These are phyloP conservation scores for Albatrellus ellisii DNA, from an alignment of 768 basidiomycete species.

Conservation along the genomic window DNA sequence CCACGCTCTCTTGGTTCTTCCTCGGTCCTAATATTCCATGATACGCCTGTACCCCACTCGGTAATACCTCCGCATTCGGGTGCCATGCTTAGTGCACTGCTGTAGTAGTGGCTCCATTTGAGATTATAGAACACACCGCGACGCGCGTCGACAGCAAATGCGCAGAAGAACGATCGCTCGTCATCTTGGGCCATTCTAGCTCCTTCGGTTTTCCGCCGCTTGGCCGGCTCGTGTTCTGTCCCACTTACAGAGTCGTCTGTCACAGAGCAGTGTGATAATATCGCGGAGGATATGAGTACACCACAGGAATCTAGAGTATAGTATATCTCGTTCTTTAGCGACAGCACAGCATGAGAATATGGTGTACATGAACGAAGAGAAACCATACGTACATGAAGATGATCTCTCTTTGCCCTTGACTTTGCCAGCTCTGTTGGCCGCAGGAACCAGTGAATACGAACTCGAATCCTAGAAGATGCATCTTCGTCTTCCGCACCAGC, in stretches of 20 bases:
- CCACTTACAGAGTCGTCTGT: conserved; percentile 3
- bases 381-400: conserved; percentile 34
- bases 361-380: conserved; percentile 1
- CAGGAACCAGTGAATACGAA: conserved; percentile 69
- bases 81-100: conserved; percentile 22
- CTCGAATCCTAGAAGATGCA: conserved; percentile 37
- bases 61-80: conserved; percentile 3
- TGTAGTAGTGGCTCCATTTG: conserved; percentile 39
- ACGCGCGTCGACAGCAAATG: conserved; percentile 40
- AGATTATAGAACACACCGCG: conserved; percentile 53
- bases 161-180: conserved; percentile 34
- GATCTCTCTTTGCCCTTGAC: conserved; percentile 45
- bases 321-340: conserved; percentile 59
- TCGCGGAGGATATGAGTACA: conserved; percentile 6
- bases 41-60: conserved; percentile 11
- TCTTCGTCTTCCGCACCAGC: conserved; percentile 20
- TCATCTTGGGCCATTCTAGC: background rate
- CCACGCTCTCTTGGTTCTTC: conserved; percentile 3
- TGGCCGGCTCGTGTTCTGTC: conserved; percentile 7
- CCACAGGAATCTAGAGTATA: conserved; percentile 25
- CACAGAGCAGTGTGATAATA: conserved; percentile 15
- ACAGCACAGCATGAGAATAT: conserved; percentile 1
- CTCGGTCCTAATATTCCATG: conserved; percentile 13
- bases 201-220: background rate
- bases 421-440: conserved; percentile 48